A percentile compares a stretch with the other conserved stretches of the same genome.
Conservation (phyloP, 495 filamentous ascomycete species). For the Sphaerosporella brunnea region DNA sequence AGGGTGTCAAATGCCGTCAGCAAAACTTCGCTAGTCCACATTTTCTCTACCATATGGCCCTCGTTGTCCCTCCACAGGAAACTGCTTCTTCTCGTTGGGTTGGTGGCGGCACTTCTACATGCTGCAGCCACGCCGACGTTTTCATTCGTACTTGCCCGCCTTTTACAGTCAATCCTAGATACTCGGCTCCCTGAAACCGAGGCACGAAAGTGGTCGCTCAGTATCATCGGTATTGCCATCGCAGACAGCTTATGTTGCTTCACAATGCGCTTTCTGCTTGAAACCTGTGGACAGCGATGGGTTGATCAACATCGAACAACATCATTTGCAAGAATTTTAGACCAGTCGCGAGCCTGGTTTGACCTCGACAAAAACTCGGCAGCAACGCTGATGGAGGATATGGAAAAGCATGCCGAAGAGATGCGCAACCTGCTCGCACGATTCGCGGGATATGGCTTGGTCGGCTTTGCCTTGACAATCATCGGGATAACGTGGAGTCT, state of each 20-base stretch:
- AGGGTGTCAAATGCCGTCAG: neutral
- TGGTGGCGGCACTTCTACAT: slow-evolving; percentile 43
- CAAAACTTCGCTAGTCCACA: slow-evolving; percentile 33
- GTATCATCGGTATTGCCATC: slow-evolving; percentile 49
- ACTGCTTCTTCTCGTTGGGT: slow-evolving; percentile 40
- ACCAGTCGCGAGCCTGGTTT: slow-evolving; percentile 75
- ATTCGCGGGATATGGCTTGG: slow-evolving; percentile 52
- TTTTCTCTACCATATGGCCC: slow-evolving; percentile 62
- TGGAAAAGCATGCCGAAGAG: slow-evolving; percentile 75
- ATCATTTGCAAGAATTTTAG: slow-evolving; percentile 52
- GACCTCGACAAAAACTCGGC: slow-evolving; percentile 43
- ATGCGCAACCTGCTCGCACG: slow-evolving; percentile 65
- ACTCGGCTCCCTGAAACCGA: slow-evolving; percentile 28
- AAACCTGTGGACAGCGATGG: slow-evolving; percentile 60
- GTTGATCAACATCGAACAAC: slow-evolving; percentile 50
- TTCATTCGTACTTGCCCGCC: slow-evolving; percentile 55
- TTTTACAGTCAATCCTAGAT: slow-evolving; percentile 50
- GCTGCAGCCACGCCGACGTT: slow-evolving; percentile 59
- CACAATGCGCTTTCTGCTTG: slow-evolving; percentile 50
- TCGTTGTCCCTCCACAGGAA: slow-evolving; percentile 36
- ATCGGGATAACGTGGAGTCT: slow-evolving; percentile 60
- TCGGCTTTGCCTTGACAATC: slow-evolving; percentile 43
- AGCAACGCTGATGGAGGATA: slow-evolving; percentile 43
- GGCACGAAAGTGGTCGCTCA: slow-evolving; percentile 48
- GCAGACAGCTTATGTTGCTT: slow-evolving; percentile 48